Base-by-base conservation (phyloP, 164 flowering plant genomes). In the Vitis amurensis region DNA sequence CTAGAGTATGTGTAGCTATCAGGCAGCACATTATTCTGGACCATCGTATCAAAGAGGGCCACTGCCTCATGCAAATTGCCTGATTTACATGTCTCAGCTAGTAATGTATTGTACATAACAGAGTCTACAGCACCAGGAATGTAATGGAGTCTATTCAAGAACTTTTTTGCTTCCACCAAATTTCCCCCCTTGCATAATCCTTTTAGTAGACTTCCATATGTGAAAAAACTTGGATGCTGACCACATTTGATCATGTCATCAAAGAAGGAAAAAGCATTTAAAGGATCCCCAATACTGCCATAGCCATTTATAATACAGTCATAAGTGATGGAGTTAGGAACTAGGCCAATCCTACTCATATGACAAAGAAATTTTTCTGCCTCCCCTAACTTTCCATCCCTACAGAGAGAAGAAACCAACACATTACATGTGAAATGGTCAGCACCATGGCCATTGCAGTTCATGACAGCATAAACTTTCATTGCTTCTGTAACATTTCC, bases 161-260 rank as follows among this genome's bases (percentile, higher is more conserved):
- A 83, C 8, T 72, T 67, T 70, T 75, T 76, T 8, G 92, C 97
- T 74, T 67, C 85, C 61, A 57, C 69, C 37, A 84, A 61, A 71
- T 85, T 64, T 29, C 89, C 87, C 14, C 89, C 88, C 58, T 66
- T 83, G 78, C 90, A 87, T 11, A 93, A 76, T 67, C 87, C 95
- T 84, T 91, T 93, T 51, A 93, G 75, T 48, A 93, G 77, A 76
- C 84, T 82, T 11, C 85, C 87, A 79, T 85, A 86, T 0, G 92
- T 86, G 71, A 78, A 81, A 50, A 69, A 61, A 76, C 85, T 89
- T 29, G 97, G 98, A 12, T 59, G 75, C 65, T 74, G 76, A 52
- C 94, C 94, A 5, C 23, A 16, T 59, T 68, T 66, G 59, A 86
- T 75, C 94, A 93, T 91, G 70, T 85, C 82, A 74, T 88, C 90